Conservation (phyloP, 2,329 filamentous ascomycete species). For the Colletotrichum incanum region DNA sequence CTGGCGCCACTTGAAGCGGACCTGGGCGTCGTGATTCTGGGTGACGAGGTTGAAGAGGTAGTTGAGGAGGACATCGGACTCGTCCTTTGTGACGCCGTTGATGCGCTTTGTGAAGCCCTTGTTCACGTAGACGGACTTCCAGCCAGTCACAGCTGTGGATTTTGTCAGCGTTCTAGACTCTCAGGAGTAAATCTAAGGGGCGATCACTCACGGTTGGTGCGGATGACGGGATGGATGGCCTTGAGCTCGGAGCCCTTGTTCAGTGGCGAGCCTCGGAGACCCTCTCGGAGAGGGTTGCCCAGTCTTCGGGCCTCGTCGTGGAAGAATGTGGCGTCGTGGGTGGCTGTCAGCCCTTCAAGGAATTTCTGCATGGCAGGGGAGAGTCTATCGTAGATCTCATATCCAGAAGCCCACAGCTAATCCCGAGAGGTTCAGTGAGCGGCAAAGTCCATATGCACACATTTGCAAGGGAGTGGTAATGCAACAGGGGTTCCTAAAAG, state of each 20-base stretch:
- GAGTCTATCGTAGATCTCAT: conserved; percentile 70
- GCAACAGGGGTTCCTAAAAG: neutral
- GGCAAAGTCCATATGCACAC: conserved; percentile 7
- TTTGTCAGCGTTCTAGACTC: conserved; percentile 17
- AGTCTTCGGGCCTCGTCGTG: conserved; percentile 64
- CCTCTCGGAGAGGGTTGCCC: conserved; percentile 61
- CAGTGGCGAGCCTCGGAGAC: conserved; percentile 67
- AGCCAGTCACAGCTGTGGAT: conserved; percentile 64
- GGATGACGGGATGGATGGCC: conserved; percentile 68
- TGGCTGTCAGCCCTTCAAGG: conserved; percentile 65
- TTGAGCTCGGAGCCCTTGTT: conserved; percentile 69
- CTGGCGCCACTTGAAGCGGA: conserved; percentile 67
- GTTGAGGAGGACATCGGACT: conserved; percentile 66
- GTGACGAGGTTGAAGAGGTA: conserved; percentile 65
- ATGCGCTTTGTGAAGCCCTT: conserved; percentile 68
- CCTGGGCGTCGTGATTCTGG: conserved; percentile 72
- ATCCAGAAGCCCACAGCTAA: conserved; percentile 66
- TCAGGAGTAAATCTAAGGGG: neutral
- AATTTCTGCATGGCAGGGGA: conserved; percentile 64
- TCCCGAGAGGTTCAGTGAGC: conserved; percentile 43
- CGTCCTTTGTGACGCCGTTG: conserved; percentile 68
- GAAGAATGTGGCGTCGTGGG: conserved; percentile 66
- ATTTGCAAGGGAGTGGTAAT: neutral
- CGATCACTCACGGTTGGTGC: conserved; percentile 65
- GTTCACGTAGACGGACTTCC: conserved; percentile 69